Evolutionary conservation across 257 asterid species (phyloP), one percentile per base, ranked within the genome.

Genomic region (Verbena officinalis): DNA sequence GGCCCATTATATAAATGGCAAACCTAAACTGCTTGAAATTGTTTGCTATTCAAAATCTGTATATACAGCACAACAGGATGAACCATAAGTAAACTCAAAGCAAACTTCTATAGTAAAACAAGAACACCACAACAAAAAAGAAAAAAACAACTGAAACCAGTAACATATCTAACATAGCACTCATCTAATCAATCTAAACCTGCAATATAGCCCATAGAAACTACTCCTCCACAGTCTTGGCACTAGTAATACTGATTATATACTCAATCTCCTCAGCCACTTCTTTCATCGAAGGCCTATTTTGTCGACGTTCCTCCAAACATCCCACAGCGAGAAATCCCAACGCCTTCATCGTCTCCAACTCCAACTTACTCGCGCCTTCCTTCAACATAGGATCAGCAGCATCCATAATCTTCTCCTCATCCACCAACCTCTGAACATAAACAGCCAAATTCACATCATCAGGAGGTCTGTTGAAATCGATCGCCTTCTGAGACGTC

Each of bases 281-380:
- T 71, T 92, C 98, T 72, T 89, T 92, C 98, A 92, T 92, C 17
- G 98, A 87, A 3, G 98, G 97, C 80, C 98, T 54, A 34, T 81
- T 86, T 62, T 92, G 98, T 17, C 97, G 74, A 1, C 75, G 82
- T 19, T 85, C 94, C 81, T 92, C 97, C 81, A 92, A 80, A 58
- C 98, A 92, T 7, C 96, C 93, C 13, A 80, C 77, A 0, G 95
- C 98, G 65, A 92, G 60, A 64, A 85, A 84, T 5, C 96, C 98
- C 52, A 92, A 42, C 8, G 98, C 98, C 81, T 87, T 92, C 96
- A 89, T 87, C 16, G 97, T 92, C 59, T 92, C 97, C 69, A 81
- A 7, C 81, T 85, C 86, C 75, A 92, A 3, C 0, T 15, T 60
- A 59, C 76, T 80, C 0, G 94, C 91, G 22, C 85, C 90, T 59